A percentile compares a stretch with the other conserved stretches of the same genome.
Evolutionary conservation across 1,139 yeast species (phyloP).

Genomic region (Groenewaldozyma auringiensis): DNA sequence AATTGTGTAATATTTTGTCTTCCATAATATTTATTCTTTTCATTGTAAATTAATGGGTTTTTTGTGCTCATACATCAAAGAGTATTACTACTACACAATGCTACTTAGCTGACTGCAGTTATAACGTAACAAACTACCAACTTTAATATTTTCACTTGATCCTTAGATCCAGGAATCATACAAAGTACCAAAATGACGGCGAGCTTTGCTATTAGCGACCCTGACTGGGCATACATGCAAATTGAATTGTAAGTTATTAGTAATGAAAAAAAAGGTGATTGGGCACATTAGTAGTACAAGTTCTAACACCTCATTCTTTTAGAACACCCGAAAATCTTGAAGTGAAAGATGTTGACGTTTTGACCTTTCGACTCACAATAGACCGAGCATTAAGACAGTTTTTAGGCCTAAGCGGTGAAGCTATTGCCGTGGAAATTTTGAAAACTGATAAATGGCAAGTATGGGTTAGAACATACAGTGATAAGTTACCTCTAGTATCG

Average conservation of each 20-base stretch:
- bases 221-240: slow-evolving; percentile 36
- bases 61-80: too few relatives aligned
- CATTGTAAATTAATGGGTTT: too few relatives aligned
- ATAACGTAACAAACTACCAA: too few relatives aligned
- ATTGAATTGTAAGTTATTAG: slow-evolving; percentile 32
- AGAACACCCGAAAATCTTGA: neutral
- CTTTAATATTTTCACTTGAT: too few relatives aligned
- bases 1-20: too few relatives aligned
- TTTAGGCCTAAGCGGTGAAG: slow-evolving; percentile 38
- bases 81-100: too few relatives aligned
- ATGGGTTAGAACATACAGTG: slow-evolving; percentile 23
- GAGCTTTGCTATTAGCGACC: slow-evolving; percentile 19
- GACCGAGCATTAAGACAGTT: slow-evolving; percentile 30
- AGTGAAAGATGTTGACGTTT: slow-evolving; percentile 26
- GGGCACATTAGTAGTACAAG: neutral
- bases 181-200: too few relatives aligned
- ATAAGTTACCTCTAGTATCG: slow-evolving; percentile 21
- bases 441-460: slow-evolving; percentile 16
- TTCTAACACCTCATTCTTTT: neutral
- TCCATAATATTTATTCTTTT: too few relatives aligned
- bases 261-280: too few relatives aligned
- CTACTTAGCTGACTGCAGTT: too few relatives aligned
- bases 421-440: slow-evolving; percentile 37
- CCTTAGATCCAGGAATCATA: too few relatives aligned
- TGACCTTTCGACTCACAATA: slow-evolving; percentile 39